Base-by-base conservation (phyloP, 2,329 filamentous ascomycete genomes). In the Didymella keratinophila region DNA sequence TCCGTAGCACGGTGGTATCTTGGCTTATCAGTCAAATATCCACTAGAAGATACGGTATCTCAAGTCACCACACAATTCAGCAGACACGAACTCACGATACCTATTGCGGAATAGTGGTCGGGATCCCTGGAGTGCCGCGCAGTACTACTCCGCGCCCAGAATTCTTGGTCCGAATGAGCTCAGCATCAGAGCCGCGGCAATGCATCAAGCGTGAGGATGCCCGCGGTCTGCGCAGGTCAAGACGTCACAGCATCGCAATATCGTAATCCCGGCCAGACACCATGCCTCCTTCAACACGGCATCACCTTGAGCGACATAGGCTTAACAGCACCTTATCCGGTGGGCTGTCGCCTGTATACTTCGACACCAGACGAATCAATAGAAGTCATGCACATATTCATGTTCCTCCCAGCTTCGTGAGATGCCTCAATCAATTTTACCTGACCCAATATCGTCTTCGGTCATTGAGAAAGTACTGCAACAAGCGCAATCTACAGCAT, bases 381-480 rank as follows among this genome's bases (percentile, higher is more conserved):
- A 8, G 16, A 18, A 8, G 4, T 37, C 16, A 18, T 37, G 34
- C 16, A 18, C 16, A 16, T 4, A 14, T 16, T 32, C 12, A 32
- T 16, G 30, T 32, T 32, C 11, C 28, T 30, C 5, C 11, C 30
- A 32, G 11, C 30, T 32, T 32, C 12, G 30, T 28, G 27, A 28
- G 2, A 54, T 46, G 34, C 18, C 43, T 32, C 52, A 45, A 21
- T n/a, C 23, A 42, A 5, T 16, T 20, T 11, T 10, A 34, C 14
- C 21, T 43, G 30, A 21, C 10, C 67, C 68, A 60, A 61, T 68
- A 78, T 91, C 87, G 11, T 89, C 89, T 79, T 91, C 53, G 9
- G 4, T 67, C 1, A 56, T 73, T 25, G 48, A 61, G 16, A 66
- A 58, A 34, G 64, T 70, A 8, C 65, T 72, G 5, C 23, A 55